Conservation (phyloP, 2,329 filamentous ascomycete genomes). For the Colletotrichum sp. region DNA sequence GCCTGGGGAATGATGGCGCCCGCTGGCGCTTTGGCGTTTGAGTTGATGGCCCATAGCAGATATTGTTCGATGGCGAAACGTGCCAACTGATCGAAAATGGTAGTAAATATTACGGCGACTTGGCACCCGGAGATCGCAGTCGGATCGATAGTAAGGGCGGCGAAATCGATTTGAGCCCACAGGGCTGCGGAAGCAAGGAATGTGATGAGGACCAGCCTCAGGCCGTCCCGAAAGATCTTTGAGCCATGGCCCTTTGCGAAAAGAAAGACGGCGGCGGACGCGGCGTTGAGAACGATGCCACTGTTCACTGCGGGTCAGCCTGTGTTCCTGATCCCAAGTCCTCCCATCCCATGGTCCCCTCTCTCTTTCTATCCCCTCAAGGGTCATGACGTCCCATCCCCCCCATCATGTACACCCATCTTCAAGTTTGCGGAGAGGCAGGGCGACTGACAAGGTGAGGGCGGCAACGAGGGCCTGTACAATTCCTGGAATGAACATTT, state of each 20-base stretch:
- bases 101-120: conserved; percentile 53
- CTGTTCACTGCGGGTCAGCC: conserved; percentile 36
- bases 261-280: conserved; percentile 50
- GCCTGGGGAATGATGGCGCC: conserved; percentile 48
- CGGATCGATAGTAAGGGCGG: conserved; percentile 51
- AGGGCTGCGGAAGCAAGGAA: conserved; percentile 56
- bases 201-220: conserved; percentile 67
- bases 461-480: conserved; percentile 56
- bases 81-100: conserved; percentile 61
- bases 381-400: not conserved
- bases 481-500: conserved; percentile 50
- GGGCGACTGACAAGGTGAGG: conserved; percentile 56
- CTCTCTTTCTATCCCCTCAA: not conserved
- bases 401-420: not conserved
- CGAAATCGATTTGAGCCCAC: conserved; percentile 59
- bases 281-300: conserved; percentile 58
- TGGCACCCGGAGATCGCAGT: conserved; percentile 52
- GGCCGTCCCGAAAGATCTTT: conserved; percentile 57
- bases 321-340: conserved; percentile 13
- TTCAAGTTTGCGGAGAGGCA: not conserved
- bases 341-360: not conserved
- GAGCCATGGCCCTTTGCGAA: conserved; percentile 51
- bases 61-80: conserved; percentile 59
- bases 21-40: conserved; percentile 36
- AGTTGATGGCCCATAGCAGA: conserved; percentile 54